Conservation (phyloP, 2,329 filamentous ascomycete species). For the Drechslerella stenobrocha region DNA sequence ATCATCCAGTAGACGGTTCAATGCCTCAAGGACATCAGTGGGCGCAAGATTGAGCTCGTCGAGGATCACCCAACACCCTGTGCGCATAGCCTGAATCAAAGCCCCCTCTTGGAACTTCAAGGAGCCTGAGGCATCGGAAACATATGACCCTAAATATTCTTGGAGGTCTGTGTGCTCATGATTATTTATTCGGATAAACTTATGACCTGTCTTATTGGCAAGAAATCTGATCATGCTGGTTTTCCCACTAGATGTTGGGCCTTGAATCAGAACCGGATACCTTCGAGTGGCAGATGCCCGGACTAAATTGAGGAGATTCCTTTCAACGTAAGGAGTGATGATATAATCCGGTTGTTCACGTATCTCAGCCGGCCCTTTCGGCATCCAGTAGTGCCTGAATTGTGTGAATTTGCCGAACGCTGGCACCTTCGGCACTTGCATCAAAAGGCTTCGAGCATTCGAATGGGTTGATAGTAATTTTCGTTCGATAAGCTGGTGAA, state of each 20-base stretch:
- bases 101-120: slow-evolving; percentile 91
- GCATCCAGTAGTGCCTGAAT: slow-evolving; percentile 89
- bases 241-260: slow-evolving; percentile 94
- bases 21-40: slow-evolving; percentile 91
- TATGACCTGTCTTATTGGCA: slow-evolving; percentile 94
- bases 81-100: slow-evolving; percentile 84
- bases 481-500: slow-evolving; percentile 73
- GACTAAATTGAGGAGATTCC: slow-evolving; percentile 91
- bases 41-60: slow-evolving; percentile 97
- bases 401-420: slow-evolving; percentile 79
- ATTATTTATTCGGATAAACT: slow-evolving; percentile 98
- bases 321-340: slow-evolving; percentile 90
- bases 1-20: slow-evolving; percentile 93
- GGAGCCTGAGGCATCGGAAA: slow-evolving; percentile 81
- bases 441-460: slow-evolving; percentile 72
- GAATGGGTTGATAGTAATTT: slow-evolving; percentile 28
- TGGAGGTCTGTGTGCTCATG: slow-evolving; percentile 98
- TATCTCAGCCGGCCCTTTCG: slow-evolving; percentile 69
- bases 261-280: slow-evolving; percentile 93
- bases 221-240: slow-evolving; percentile 99
- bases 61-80: slow-evolving; percentile 96
- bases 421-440: slow-evolving; percentile 75
- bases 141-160: slow-evolving; percentile 93
- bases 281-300: slow-evolving; percentile 86
- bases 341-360: slow-evolving; percentile 87